Conservation (phyloP, 768 basidiomycete species). For the Agaricus subrufescens region DNA sequence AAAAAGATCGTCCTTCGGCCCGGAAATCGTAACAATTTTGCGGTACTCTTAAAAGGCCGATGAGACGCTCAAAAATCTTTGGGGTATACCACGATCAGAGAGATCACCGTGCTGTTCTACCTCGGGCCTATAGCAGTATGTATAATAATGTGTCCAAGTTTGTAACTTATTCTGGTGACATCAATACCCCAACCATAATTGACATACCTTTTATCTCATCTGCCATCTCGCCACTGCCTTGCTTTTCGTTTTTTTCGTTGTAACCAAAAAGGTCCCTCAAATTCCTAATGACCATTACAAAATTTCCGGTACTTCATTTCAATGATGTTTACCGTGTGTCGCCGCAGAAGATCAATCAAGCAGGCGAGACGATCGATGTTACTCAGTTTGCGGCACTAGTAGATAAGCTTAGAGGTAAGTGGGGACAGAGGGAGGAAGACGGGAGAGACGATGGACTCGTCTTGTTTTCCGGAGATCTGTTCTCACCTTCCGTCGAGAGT, state of each 20-base stretch:
- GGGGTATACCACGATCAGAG: too few relatives aligned
- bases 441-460: conserved; percentile 66
- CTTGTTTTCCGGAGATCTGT: conserved; percentile 87
- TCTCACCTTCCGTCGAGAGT: conserved; percentile 83
- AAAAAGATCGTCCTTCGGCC: conserved; percentile 54
- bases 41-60: conserved; percentile 34
- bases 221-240: neutral
- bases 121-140: too few relatives aligned
- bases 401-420: conserved; percentile 53
- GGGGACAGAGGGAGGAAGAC: conserved; percentile 39
- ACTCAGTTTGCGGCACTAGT: conserved; percentile 80
- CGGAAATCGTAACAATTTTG: conserved; percentile 78
- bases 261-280: neutral
- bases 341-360: conserved; percentile 59
- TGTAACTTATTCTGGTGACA: too few relatives aligned
- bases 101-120: too few relatives aligned
- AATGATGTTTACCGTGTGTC: conserved; percentile 83
- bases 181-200: too few relatives aligned
- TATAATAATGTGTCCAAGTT: too few relatives aligned
- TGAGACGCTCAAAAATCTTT: neutral
- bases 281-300: conserved; percentile 3
- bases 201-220: neutral
- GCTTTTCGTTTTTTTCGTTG: neutral
- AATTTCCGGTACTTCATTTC: conserved; percentile 56
- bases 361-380: conserved; percentile 72